Base-by-base conservation (phyloP, 2,329 filamentous ascomycete genomes). In the Scedosporium aurantiacum region DNA sequence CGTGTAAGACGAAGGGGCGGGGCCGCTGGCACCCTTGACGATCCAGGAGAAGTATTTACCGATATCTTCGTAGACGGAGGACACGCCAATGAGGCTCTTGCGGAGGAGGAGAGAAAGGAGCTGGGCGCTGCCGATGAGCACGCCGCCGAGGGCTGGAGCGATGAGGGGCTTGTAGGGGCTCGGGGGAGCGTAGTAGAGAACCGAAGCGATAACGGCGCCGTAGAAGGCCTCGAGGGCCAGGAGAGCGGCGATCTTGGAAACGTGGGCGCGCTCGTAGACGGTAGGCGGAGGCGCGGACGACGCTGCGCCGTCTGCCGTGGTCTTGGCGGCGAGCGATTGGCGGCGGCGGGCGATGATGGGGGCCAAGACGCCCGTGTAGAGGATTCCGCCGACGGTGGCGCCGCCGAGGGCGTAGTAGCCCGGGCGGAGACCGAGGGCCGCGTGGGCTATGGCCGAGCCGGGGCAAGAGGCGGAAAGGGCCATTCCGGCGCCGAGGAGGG, bases 401-500 rank as follows among this genome's bases (percentile, higher is more conserved):
- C 86, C 86, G 0, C 72, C 71, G 1, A 87, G 71, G 0, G 81
- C 79, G 60, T 76, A 80, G 45, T 77, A 68, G 0, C 82, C 83
- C 0, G 80, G 78, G 2, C 68, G 71, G 2, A 85, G 73, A 1
- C 82, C 79, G 12, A 78, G 73, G 1, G 79, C 84, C 10, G 83
- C 67, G 70, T 89, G 86, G 0, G 81, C 79, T 57, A 87, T 78
- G 5, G 87, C 77, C 0, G 84, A 87, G 0, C 86, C 86, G 0
- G 86, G 84, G 63, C 86, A 88, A 0, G 85, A 81, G 7, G 84
- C 85, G 0, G 84, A 81, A 16, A 88, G 72, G 5, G 82, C 78
- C 85, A 89, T 87, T 61, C 86, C 86, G n/a, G 79, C 70, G 41
- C 86, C 86, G 27, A 87, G 78, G 2, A 88, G 71, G 16, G 76